phyloP scores from a whole-genome alignment of 2,329 filamentous ascomycete genomes.

The Pseudophaeomoniella oleicola region DNA sequence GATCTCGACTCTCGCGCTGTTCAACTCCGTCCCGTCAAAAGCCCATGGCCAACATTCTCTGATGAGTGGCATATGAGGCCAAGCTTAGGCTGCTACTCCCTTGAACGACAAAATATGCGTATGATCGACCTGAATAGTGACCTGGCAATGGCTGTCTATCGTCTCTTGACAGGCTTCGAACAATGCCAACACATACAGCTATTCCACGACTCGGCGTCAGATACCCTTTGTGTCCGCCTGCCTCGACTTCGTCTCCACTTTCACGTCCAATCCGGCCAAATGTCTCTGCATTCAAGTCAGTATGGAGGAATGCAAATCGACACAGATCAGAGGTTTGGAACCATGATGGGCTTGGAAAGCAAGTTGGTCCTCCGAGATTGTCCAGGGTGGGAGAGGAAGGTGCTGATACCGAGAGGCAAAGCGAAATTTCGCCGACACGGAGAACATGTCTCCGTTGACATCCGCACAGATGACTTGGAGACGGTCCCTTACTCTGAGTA shows the following conservation, averaged over 20 bases:
- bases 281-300: slow-evolving; percentile 7
- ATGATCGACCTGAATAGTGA: slow-evolving; percentile 22
- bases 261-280: slow-evolving; percentile 12
- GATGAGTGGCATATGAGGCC: slow-evolving; percentile 12
- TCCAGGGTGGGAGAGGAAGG: slow-evolving; percentile 4
- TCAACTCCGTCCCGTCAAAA: slow-evolving; percentile 16
- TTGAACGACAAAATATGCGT: not conserved
- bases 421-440: slow-evolving; percentile 3
- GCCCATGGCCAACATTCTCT: slow-evolving; percentile 15
- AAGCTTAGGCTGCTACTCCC: not conserved
- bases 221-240: slow-evolving; percentile 21
- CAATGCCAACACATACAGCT: slow-evolving; percentile 19
- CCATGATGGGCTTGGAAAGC: slow-evolving; percentile 33
- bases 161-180: slow-evolving; percentile 24
- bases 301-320: slow-evolving; percentile 26
- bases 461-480: slow-evolving; percentile 5
- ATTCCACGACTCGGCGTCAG: slow-evolving; percentile 8
- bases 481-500: slow-evolving; percentile 10
- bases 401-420: slow-evolving; percentile 15
- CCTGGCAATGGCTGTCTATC: slow-evolving; percentile 18
- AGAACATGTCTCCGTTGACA: slow-evolving; percentile 9
- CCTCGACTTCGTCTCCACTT: slow-evolving; percentile 37
- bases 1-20: slow-evolving; percentile 13
- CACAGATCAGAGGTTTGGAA: slow-evolving; percentile 27
- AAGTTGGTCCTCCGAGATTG: slow-evolving; percentile 31